Conservation (phyloP, 1,284 basidiomycete genomes). For the Tetrapyrgos nigripes region DNA sequence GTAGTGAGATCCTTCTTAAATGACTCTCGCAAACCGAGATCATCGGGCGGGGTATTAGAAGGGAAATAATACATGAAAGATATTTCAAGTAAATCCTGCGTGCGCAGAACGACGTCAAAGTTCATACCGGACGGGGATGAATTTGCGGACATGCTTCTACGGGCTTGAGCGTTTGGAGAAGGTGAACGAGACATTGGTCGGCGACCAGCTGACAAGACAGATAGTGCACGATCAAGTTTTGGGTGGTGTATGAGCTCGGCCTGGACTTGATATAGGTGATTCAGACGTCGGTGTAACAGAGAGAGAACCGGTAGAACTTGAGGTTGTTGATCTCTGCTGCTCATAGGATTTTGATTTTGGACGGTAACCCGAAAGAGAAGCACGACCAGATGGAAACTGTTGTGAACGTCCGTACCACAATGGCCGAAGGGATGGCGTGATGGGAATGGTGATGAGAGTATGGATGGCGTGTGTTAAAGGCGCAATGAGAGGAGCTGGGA, state of each 20-base stretch:
- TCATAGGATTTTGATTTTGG: slow-evolving; percentile 28
- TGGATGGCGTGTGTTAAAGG: slow-evolving; percentile 81
- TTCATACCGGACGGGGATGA: not conserved
- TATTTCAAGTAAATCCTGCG: slow-evolving; percentile 69
- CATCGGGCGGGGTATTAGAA: slow-evolving; percentile 42
- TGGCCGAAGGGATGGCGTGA: slow-evolving; percentile 56
- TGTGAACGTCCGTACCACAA: slow-evolving; percentile 56
- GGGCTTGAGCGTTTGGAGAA: slow-evolving; percentile 44
- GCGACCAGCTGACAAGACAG: slow-evolving; percentile 47
- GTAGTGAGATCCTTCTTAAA: slow-evolving; percentile 46
- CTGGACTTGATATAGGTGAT: slow-evolving; percentile 38
- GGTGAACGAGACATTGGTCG: slow-evolving; percentile 64
- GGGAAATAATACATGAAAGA: slow-evolving; percentile 69
- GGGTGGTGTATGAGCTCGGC: slow-evolving; percentile 42
- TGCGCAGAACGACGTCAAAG: slow-evolving; percentile 62
- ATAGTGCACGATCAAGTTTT: slow-evolving; percentile 68
- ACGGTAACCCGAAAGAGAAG: slow-evolving; percentile 28
- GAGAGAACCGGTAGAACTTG: slow-evolving; percentile 10
- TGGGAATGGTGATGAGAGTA: slow-evolving; percentile 73
- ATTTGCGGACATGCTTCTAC: slow-evolving; percentile 13
- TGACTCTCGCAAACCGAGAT: slow-evolving; percentile 59
- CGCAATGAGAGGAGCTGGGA: slow-evolving; percentile 63
- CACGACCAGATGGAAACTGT: slow-evolving; percentile 14
- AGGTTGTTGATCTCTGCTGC: slow-evolving; percentile 14
- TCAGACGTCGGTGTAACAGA: slow-evolving; percentile 25